Evolutionary conservation across 768 basidiomycete species (phyloP).

Genomic region (Dentipellis sp.): DNA sequence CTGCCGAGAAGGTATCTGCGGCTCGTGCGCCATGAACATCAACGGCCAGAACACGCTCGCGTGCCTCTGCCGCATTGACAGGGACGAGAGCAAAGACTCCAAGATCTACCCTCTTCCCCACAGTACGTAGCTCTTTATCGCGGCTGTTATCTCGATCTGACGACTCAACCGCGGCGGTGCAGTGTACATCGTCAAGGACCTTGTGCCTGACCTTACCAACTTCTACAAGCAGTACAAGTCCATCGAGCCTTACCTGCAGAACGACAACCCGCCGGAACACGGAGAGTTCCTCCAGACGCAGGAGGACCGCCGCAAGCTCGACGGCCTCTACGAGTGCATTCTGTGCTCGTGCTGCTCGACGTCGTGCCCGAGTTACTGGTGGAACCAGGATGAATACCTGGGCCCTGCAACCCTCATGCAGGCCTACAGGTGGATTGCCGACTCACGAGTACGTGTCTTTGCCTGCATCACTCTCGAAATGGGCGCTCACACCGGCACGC

Average conservation of each 20-base stretch:
- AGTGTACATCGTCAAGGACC: conserved; percentile 99
- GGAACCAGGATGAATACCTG: conserved; percentile 98
- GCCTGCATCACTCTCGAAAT: not conserved
- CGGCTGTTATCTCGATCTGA: not conserved
- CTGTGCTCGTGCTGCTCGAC: conserved; percentile 97
- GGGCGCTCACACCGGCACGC: not conserved
- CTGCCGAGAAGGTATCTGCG: conserved; percentile 94
- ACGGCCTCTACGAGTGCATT: conserved; percentile 93
- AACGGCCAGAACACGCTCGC: conserved; percentile 97
- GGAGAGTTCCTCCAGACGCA: conserved; percentile 85
- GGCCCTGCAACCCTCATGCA: conserved; percentile 96
- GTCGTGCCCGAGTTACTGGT: conserved; percentile 97
- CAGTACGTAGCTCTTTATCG: conserved; percentile 45
- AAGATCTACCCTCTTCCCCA: conserved; percentile 98
- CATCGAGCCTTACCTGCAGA: conserved; percentile 93
- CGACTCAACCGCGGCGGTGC: not conserved
- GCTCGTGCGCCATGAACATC: conserved; percentile 99
- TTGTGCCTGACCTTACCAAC: conserved; percentile 83
- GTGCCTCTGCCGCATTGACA: conserved; percentile 92
- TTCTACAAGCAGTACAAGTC: conserved; percentile 99
- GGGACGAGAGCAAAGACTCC: conserved; percentile 54
- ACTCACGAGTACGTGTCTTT: conserved; percentile 63
- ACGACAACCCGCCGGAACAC: conserved; percentile 79
- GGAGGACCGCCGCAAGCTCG: conserved; percentile 91
- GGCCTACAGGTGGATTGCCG: conserved; percentile 97